These are phyloP conservation scores for Lactifluus subvellereus DNA, from an alignment of 768 basidiomycete genomes.

Conservation along the genomic window DNA sequence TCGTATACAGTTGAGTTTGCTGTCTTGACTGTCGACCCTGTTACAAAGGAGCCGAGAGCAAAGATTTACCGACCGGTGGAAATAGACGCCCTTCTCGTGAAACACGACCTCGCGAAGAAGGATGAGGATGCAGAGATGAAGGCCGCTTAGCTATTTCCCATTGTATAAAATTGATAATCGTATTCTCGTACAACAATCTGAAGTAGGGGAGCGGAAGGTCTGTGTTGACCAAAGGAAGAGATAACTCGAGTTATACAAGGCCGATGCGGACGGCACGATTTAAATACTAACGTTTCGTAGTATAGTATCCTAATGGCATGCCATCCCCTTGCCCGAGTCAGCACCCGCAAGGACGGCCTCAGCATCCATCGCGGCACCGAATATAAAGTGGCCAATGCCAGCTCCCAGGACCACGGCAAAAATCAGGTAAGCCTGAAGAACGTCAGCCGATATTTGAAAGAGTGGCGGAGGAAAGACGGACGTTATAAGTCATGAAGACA, in stretches of 20 bases:
- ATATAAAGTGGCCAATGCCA: conserved; percentile 76
- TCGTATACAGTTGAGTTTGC: conserved; percentile 82
- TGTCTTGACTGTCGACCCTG: conserved; percentile 79
- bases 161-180: conserved; percentile 12
- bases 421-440: conserved; percentile 74
- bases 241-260: neutral
- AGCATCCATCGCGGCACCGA: conserved; percentile 57
- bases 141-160: conserved; percentile 33
- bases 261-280: neutral
- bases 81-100: conserved; percentile 74
- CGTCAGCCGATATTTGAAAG: conserved; percentile 1
- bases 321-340: conserved; percentile 56
- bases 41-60: conserved; percentile 71
- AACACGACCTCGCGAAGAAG: conserved; percentile 84
- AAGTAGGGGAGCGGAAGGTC: neutral
- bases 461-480: conserved; percentile 35
- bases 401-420: conserved; percentile 76
- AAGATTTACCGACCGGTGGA: conserved; percentile 90
- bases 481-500: conserved; percentile 96
- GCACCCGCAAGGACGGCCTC: conserved; percentile 47
- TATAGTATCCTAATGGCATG: conserved; percentile 56
- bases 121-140: conserved; percentile 80
- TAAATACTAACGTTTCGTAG: neutral
- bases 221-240: neutral
- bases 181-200: neutral